Evolutionary conservation across 2,329 filamentous ascomycete species (phyloP), one percentile per base, ranked within the genome.

Genomic region (Pseudogymnoascus pannorum): DNA sequence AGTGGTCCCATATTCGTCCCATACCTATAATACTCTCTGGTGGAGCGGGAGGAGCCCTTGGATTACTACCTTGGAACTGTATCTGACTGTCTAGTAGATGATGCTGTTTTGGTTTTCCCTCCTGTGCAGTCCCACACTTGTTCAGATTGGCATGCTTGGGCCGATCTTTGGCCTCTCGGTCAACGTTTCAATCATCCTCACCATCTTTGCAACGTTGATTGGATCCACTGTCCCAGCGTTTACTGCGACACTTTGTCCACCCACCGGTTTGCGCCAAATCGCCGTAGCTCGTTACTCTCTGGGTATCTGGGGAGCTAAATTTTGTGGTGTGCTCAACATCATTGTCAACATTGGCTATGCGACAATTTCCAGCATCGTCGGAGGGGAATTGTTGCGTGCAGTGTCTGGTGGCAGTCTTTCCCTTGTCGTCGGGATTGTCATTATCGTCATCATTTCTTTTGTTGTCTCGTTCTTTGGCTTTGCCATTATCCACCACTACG

Each of bases 391-490:
- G 44, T 75, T 85, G 8, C 78, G 80, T 0, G 81, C 82, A 4
- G 79, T 83, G 6, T 77, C 78, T 2, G 72, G 73, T 44, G 78
- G 77, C 40, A 67, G 69, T 26, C 69, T 87, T n/a, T 78, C 77
- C n/a, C 76, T 81, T 0, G 76, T 78, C 3, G 78, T 81, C 5
- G 84, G 84, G 38, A 86, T 87, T 57, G 78, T 86, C 68, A 80
- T 87, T 63, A 82, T 85, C 62, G 78, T 79, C 8, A 60, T 85
- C 1, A 67, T 86, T 0, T 77, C 80, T 0, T 73, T 86, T 20
- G 64, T 81, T 57, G 79, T 86, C 57, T 84, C 82, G 0, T 86
- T 86, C 69, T 83, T 81, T 64, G 84, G 84, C 5, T 86, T 82
- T 68, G 74, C 73, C 36, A 72, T 80, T 4, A 72, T 86, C 48